Base-by-base conservation (phyloP, 176 grass and related monocot species). In the Oryza glumipatula region DNA sequence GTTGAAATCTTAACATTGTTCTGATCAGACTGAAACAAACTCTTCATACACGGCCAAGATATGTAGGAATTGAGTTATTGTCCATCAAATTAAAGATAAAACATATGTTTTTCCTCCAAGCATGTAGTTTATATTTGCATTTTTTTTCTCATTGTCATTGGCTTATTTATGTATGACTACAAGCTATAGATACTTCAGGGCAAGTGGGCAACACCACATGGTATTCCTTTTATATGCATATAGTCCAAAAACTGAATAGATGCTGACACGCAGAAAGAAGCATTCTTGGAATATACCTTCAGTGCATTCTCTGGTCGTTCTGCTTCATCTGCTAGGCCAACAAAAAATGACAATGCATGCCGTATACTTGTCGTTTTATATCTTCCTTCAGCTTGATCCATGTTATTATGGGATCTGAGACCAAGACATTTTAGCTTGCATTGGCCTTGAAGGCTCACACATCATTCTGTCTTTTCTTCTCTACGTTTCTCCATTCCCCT, bases 281-380 rank as follows among this genome's bases (percentile, higher is more conserved):
- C 19, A 73, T 33, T 67, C 7, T 52, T 58, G 78, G 88, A 90
- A 90, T 86, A 90, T 90, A 79, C 88, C 67, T 38, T 56, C 15
- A 47, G 58, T 15, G 0, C 48, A 51, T 72, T 77, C 52, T 43
- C 65, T 56, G 72, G 76, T 77, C 44, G 5, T 38, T 38, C 73
- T 81, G 43, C 12, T 77, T 67, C 67, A 56, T 71, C 8, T 66
- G 45, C 16, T 26, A 73, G 19, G 56, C 33, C 45, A 82, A 70
- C 44, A 86, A 86, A 90, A 86, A 73, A 46, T 78, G 30, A 67
- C 23, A 56, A 24, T 47, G 13, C 52, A 77, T 23, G 72, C 15
- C 30, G 24, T 78, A 24, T 73, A 56, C n/a, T 30, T 73, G 49
- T 65, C 9, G 33, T 21, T 64, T 43, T 28, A 21, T 61, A 10